phyloP scores from a whole-genome alignment of 441 rosid genomes.

The Euphorbia corollata region DNA sequence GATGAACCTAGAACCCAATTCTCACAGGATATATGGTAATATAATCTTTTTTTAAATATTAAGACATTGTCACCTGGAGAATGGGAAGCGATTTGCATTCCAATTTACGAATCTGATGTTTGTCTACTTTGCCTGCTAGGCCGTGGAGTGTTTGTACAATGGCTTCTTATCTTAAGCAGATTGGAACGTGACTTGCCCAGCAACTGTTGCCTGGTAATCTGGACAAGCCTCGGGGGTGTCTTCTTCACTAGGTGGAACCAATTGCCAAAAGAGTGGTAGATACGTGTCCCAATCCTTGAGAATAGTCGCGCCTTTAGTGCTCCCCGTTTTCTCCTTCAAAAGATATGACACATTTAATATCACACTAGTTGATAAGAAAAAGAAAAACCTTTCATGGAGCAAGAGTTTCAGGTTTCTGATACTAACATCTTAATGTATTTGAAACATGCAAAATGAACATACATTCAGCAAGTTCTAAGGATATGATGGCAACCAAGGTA shows the following conservation, averaged over 20 bases:
- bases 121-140: constrained; percentile 24
- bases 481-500: background rate
- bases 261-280: constrained; percentile 83
- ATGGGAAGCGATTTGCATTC: constrained; percentile 8
- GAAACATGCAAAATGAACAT: background rate
- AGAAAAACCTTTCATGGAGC: background rate
- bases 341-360: constrained; percentile 3
- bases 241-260: constrained; percentile 99
- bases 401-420: background rate
- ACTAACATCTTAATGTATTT: background rate
- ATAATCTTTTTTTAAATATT: constrained; percentile 9
- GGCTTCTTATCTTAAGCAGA: constrained; percentile 43
- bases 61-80: background rate
- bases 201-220: constrained; percentile 51
- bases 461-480: background rate
- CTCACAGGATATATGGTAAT: background rate
- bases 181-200: constrained; percentile 66
- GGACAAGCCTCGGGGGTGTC: constrained; percentile 97
- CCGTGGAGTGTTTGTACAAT: background rate
- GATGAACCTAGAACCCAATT: background rate
- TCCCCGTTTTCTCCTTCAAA: constrained; percentile 85
- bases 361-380: background rate
- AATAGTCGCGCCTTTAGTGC: constrained; percentile 63
- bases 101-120: constrained; percentile 18
- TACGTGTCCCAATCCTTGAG: constrained; percentile 79